phyloP scores from a whole-genome alignment of 139 green algal species.

The Closterium sp. region DNA sequence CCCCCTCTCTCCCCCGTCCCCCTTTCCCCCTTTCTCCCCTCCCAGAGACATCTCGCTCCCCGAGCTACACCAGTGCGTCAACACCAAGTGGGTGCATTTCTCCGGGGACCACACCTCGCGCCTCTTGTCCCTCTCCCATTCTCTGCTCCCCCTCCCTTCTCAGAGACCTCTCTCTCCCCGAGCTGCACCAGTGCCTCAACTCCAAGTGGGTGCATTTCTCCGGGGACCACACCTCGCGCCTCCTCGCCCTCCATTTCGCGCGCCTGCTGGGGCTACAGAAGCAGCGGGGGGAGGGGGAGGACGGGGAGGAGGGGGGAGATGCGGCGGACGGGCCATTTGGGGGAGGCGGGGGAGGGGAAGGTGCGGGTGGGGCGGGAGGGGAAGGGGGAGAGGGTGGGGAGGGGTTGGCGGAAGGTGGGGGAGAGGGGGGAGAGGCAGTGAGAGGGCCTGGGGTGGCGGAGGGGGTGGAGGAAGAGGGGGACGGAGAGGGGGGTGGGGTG shows the following conservation, averaged over 20 bases:
- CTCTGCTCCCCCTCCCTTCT: not conserved
- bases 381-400: not conserved
- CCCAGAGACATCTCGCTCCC: too few species aligned
- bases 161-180: not conserved
- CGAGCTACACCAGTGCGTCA: constrained; percentile 6
- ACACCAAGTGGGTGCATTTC: constrained; percentile 27
- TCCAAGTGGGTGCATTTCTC: constrained; percentile 23
- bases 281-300: not conserved
- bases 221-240: constrained; percentile 2
- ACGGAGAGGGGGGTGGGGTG: not conserved
- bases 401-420: too few species aligned
- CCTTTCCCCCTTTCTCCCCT: not conserved
- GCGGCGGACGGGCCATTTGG: not conserved
- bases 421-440: too few species aligned
- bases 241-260: constrained; percentile 4
- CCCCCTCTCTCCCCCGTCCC: too few species aligned
- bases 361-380: not conserved
- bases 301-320: not conserved
- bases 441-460: not conserved
- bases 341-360: not conserved
- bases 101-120: not conserved
- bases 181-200: constrained; percentile 15
- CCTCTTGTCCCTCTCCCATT: not conserved
- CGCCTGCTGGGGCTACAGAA: not conserved
- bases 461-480: too few species aligned